Evolutionary conservation across 1,139 yeast genomes (phyloP), one percentile per base, ranked within the genome.

Genomic region (Zygoascus sp.): DNA sequence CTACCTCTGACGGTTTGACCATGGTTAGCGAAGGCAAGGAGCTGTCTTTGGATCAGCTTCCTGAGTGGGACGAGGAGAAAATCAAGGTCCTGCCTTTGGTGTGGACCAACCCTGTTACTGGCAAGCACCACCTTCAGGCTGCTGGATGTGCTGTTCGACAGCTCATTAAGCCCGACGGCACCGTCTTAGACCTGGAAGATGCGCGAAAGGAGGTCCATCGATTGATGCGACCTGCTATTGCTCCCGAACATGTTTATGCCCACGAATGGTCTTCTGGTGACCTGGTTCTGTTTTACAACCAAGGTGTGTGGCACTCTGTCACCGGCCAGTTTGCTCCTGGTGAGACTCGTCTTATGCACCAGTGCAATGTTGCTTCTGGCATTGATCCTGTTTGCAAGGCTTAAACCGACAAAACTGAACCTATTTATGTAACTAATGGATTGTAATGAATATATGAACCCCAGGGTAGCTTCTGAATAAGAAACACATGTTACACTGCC

Each of bases 51-150:
- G 81, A 80, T 53, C 72, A 83, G 53, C 74, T 87, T 48, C 95
- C 96, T 13, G 76, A 74, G 46, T 87, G 95, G 95, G 95, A 85
- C 61, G 81, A 76, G 49, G 69, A 79, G 42, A 85, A 86, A 65
- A 70, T 87, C 53, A 86, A 86, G 67, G 76, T 69, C 53, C 74
- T 87, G 54, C 96, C 96, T 21, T 72, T 87, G 74, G 94, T 86
- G 9, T 87, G 96, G 96, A 86, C 94, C 9, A 87, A 87, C 63
- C 95, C 95, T n/a, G 82, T 82, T 30, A 86, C 95, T 34, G 82
- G 81, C 41, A 76, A 83, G 56, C 92, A 81, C 50, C 95, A 85
- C 60, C 73, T 87, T 53, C 95, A 87, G 66, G 82, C 84, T 10
- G 95, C 87, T 60, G 95, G 94, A 2, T 85, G 95, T 63, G 87